Conservation (phyloP, 192 early-diverging fungal species). For the Linnemannia elongata region DNA sequence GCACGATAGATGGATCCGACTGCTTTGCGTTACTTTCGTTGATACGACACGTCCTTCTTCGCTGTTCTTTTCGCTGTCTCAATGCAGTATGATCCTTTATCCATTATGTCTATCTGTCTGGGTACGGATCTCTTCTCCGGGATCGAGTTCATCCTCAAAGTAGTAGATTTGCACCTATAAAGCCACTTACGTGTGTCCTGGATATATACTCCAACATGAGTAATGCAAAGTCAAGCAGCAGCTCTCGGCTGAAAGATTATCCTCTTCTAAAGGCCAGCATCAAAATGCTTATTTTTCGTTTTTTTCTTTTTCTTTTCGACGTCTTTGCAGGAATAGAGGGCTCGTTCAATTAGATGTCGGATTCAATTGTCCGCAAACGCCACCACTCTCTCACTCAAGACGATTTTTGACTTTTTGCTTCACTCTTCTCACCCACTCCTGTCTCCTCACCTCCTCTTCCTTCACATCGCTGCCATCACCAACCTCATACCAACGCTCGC, state of each 20-base stretch:
- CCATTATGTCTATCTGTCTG: too few relatives aligned
- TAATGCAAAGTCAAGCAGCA: neutral
- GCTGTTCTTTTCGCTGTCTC: too few relatives aligned
- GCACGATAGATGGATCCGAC: neutral
- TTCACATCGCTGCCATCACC: neutral
- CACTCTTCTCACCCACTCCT: neutral
- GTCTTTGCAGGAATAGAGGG: slow-evolving; percentile 2
- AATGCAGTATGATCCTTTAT: too few relatives aligned
- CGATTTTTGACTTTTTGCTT: neutral
- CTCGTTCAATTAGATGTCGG: neutral
- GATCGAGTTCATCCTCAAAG: too few relatives aligned
- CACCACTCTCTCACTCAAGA: neutral
- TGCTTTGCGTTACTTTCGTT: neutral
- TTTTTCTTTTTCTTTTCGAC: neutral
- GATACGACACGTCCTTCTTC: too few relatives aligned
- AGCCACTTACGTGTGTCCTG: too few relatives aligned
- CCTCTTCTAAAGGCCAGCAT: too few relatives aligned
- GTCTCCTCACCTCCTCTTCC: neutral
- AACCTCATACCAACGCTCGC: neutral
- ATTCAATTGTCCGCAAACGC: neutral
- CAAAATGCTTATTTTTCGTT: too few relatives aligned
- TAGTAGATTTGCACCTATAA: too few relatives aligned
- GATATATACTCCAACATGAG: too few relatives aligned
- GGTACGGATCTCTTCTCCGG: too few relatives aligned
- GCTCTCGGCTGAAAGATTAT: neutral